Percentiles rank a stretch among this genome's conserved stretches.
These are phyloP conservation scores for Aspergillus sclerotioniger DNA, from an alignment of 495 filamentous ascomycete genomes.

Conservation along the genomic window DNA sequence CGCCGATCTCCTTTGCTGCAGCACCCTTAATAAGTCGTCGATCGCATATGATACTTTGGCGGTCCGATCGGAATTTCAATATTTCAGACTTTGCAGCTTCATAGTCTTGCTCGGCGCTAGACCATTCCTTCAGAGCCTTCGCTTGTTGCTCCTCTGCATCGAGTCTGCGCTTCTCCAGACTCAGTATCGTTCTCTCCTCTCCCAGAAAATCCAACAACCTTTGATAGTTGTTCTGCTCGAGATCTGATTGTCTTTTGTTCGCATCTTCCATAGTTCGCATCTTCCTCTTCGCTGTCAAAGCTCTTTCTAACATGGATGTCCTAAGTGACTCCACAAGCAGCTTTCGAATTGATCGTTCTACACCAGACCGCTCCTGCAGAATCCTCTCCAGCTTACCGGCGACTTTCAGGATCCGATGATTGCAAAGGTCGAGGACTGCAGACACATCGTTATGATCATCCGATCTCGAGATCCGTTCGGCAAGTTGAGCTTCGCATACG, in stretches of 20 bases:
- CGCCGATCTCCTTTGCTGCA: constrained; percentile 39
- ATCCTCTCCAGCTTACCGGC: neutral
- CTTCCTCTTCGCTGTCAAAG: neutral
- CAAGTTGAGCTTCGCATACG: constrained; percentile 18
- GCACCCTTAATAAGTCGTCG: constrained; percentile 31
- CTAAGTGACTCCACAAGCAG: neutral
- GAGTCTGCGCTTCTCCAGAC: neutral
- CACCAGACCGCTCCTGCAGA: neutral
- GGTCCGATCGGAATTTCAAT: neutral
- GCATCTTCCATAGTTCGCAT: neutral
- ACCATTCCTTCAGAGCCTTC: neutral
- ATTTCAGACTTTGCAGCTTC: neutral
- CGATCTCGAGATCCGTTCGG: neutral
- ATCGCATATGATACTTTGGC: constrained; percentile 29
- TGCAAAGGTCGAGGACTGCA: neutral
- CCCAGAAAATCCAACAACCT: neutral
- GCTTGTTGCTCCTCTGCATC: neutral
- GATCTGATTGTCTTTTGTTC: neutral
- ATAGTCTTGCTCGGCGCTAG: neutral
- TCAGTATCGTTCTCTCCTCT: neutral
- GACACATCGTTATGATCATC: neutral
- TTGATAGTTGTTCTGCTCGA: neutral
- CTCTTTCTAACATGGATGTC: neutral
- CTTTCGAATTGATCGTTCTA: neutral
- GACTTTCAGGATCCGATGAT: constrained; percentile 1